Base-by-base conservation (phyloP, 2,329 filamentous ascomycete species). In the Fusarium palustre region DNA sequence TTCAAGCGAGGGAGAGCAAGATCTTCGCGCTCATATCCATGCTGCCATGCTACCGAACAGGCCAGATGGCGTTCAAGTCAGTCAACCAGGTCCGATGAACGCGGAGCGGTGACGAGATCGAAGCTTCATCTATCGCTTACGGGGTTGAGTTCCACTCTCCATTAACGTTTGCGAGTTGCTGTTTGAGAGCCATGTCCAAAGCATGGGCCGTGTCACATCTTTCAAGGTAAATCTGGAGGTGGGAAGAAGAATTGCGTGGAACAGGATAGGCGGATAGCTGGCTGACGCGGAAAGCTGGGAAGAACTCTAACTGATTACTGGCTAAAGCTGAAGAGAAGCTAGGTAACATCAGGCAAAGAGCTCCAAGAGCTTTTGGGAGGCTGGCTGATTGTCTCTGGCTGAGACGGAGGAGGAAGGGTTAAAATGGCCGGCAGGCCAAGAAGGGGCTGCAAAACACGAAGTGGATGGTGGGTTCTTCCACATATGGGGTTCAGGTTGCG, bases 371-470 rank as follows among this genome's bases (percentile, higher is more conserved):
- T 73, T 58, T 69, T 58, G 48, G 38, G 57, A 57, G 58, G 62
- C 46, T 65, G 62, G 61, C 61, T 65, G 62, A 47, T 48, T 58
- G 62, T 62, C 55, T 63, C 63, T 71, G 68, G 70, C 58, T 74
- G 66, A 74, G 72, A 74, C 70, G 66, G 64, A 66, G 64, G 58
- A 72, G 61, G 59, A 68, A 70, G 68, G 68, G 68, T 62, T 57
- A 70, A 61, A 61, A 60, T 68, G 55, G 64, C 43, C 36, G 45
- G 42, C 58, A 24, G 38, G 49, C 48, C 28, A 52, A 55, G 53
- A 68, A 47, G 65, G 68, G 55, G 55, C 64, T 59, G 47, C 47
- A 65, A 65, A 30, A 46, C 28, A 53, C 49, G 55, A 43, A 50
- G 39, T 42, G 34, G 31, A 16, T 57, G 50, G 60, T 59, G 72